A percentile compares a stretch with the other conserved stretches of the same genome.
Evolutionary conservation across 495 filamentous ascomycete genomes (phyloP).

Genomic region (Aspergillus sclerotiicarbonarius): DNA sequence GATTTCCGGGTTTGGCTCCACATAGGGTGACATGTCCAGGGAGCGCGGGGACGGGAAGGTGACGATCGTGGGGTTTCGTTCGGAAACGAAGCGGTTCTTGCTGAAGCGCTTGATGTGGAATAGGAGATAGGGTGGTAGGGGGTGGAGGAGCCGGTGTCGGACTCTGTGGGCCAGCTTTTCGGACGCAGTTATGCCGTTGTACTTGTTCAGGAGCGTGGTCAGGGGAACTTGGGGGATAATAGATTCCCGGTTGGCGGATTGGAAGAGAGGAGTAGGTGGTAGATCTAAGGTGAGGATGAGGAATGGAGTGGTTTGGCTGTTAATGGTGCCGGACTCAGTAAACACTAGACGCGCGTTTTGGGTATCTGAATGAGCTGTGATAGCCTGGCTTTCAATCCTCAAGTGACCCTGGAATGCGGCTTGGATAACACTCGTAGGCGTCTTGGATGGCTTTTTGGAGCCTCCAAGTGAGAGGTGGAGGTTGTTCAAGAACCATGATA

Average conservation of each 20-base stretch:
- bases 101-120: constrained; percentile 98
- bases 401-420: constrained; percentile 90
- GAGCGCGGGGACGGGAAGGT: constrained; percentile 78
- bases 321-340: constrained; percentile 82
- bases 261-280: constrained; percentile 92
- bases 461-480: constrained; percentile 90
- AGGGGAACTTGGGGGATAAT: constrained; percentile 96
- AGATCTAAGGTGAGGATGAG: constrained; percentile 90
- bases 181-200: constrained; percentile 84
- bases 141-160: constrained; percentile 87
- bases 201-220: constrained; percentile 86
- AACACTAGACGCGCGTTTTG: constrained; percentile 84
- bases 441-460: constrained; percentile 74
- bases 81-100: constrained; percentile 90
- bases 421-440: constrained; percentile 70
- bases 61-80: constrained; percentile 97
- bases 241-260: constrained; percentile 83
- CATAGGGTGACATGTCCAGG: constrained; percentile 85
- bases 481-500: constrained; percentile 96
- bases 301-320: constrained; percentile 72
- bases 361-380: constrained; percentile 87
- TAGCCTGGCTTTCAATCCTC: constrained; percentile 88
- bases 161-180: constrained; percentile 83
- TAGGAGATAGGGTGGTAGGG: constrained; percentile 84
- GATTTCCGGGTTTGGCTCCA: constrained; percentile 66